phyloP scores from a whole-genome alignment of 2,329 filamentous ascomycete genomes.

The Lasiodiplodia gonubiensis region DNA sequence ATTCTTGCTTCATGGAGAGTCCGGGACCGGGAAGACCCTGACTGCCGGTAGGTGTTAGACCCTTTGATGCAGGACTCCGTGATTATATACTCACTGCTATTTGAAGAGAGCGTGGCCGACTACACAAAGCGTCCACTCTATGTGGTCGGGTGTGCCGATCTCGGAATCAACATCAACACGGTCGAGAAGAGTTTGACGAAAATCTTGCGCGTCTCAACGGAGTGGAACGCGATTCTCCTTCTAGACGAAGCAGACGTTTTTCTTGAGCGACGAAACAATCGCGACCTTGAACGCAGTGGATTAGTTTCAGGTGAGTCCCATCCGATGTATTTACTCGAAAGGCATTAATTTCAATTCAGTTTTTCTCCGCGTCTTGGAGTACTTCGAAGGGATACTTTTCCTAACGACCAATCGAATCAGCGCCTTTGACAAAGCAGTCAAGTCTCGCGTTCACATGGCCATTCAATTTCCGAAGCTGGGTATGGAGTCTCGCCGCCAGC shows the following conservation, averaged over 20 bases:
- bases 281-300: slow-evolving; percentile 38
- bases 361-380: slow-evolving; percentile 49
- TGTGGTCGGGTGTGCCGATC: slow-evolving; percentile 55
- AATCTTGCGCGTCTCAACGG: slow-evolving; percentile 54
- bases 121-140: slow-evolving; percentile 55
- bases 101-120: slow-evolving; percentile 53
- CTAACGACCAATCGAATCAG: slow-evolving; percentile 41
- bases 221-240: slow-evolving; percentile 59
- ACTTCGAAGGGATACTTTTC: slow-evolving; percentile 43
- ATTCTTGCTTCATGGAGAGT: slow-evolving; percentile 56
- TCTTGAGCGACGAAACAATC: slow-evolving; percentile 35
- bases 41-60: no score
- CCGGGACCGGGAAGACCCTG: slow-evolving; percentile 60
- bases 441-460: slow-evolving; percentile 42
- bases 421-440: slow-evolving; percentile 39
- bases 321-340: no score
- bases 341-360: no score
- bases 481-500: slow-evolving; percentile 41
- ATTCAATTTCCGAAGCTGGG: slow-evolving; percentile 51
- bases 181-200: slow-evolving; percentile 54
- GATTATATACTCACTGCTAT: no score
- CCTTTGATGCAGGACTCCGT: no score
- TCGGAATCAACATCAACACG: slow-evolving; percentile 49
- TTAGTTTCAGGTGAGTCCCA: slow-evolving; percentile 34
- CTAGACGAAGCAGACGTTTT: slow-evolving; percentile 57